Evolutionary conservation across 805 yeast species (phyloP), one percentile per base, ranked within the genome.

Genomic region (Cephaloascus albidus): DNA sequence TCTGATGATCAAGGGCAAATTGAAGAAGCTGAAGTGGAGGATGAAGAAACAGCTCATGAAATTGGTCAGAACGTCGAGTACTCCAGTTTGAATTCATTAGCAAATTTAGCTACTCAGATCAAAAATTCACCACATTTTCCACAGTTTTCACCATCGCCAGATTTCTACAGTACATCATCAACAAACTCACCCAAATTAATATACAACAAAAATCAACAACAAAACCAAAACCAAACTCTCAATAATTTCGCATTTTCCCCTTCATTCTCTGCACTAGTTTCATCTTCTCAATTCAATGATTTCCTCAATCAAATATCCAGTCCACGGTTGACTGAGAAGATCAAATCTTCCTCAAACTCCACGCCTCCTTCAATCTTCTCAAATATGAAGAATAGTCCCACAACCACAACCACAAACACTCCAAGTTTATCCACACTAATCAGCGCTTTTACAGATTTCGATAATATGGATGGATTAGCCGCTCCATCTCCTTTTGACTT

Each of bases 391-490:
- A 20, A 38, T n/a, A 34, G 30, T 35, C 37, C 17, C 16, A 18
- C 15, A 5, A 33, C 43, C 3, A 35, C 37, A 27, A 27, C 37
- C 2, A 12, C 35, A 12, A 36, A 35, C 17, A 20, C 57, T 14
- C 58, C 60, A 12, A 43, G 50, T 10, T 51, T 54, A 35, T 51
- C 58, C 4, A 45, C 50, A 18, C 40, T 55, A 38, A 46, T 54
- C 37, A 46, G 38, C 27, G 57, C 56, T 4, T 55, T 55, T 41
- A 54, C 58, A 18, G 51, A 48, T 33, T 53, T 55, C 36, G 56
- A 52, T n/a, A 40, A 41, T 35, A 12, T 23, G 28, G 43, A 44
- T 8, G 20, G 40, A 4, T 17, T 46, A 2, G 48, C 43, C 6
- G 47, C 41, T 1, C 52, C 56, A 5, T 48, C 54, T 26, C 61